Evolutionary conservation across 176 grass and related monocot genomes (phyloP).

Genomic region (Carex cristatella): DNA sequence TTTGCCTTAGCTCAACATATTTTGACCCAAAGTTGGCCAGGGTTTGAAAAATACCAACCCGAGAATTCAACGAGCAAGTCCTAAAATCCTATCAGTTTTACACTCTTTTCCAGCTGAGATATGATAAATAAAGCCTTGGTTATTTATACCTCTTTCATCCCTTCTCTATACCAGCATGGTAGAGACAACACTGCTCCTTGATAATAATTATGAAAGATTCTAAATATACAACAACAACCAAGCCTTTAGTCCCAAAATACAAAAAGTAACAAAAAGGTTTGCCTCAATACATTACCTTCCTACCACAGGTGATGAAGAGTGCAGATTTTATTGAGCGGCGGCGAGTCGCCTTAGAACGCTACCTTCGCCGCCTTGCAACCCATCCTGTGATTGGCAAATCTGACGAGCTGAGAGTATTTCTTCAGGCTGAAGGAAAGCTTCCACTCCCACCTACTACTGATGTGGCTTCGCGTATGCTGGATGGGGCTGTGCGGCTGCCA

Average conservation of each 20-base stretch:
- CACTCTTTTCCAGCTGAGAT: not conserved
- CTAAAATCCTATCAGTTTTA: not conserved
- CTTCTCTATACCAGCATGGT: not conserved
- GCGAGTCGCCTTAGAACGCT: constrained; percentile 58
- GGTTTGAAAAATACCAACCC: too few species aligned
- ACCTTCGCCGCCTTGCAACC: constrained; percentile 69
- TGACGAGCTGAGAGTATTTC: constrained; percentile 85
- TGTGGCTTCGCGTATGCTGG: constrained; percentile 80
- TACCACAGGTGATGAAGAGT: constrained; percentile 73
- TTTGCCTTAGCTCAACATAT: too few species aligned
- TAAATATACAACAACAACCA: not conserved
- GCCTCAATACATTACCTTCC: not conserved
- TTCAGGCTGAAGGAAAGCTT: constrained; percentile 82
- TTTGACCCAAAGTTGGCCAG: too few species aligned
- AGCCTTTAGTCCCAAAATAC: not conserved
- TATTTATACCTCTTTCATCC: not conserved
- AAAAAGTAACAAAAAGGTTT: not conserved
- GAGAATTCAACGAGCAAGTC: too few species aligned
- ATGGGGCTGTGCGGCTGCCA: constrained; percentile 67
- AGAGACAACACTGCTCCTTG: not conserved
- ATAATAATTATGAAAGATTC: not conserved
- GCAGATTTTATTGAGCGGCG: constrained; percentile 83
- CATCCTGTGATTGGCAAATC: constrained; percentile 68
- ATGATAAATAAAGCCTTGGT: not conserved
- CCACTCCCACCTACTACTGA: constrained; percentile 74